Evolutionary conservation across 257 asterid species (phyloP).

Genomic region (Solanum pinnatisectum): DNA sequence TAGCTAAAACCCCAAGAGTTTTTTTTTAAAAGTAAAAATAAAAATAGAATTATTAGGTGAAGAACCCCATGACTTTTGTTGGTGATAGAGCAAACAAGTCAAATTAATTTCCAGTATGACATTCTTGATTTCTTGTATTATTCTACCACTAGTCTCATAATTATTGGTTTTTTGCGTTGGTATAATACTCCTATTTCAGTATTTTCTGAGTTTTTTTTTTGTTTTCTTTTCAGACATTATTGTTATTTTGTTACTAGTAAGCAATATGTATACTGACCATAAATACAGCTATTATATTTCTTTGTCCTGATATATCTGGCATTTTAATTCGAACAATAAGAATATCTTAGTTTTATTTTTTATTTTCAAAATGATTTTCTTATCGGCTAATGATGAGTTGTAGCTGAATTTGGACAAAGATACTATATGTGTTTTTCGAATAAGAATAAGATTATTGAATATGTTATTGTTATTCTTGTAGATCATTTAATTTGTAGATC

Average conservation of each 20-base stretch:
- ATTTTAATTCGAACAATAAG: neutral
- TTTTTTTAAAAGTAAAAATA: neutral
- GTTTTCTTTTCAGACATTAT: neutral
- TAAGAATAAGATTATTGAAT: too few species aligned
- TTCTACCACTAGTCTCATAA: neutral
- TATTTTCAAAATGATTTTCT: neutral
- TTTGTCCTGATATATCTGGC: neutral
- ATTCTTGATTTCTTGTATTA: neutral
- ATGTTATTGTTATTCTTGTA: too few species aligned
- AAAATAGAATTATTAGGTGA: neutral
- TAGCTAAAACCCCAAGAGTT: neutral
- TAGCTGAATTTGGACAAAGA: neutral
- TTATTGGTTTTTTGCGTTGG: neutral
- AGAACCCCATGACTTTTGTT: neutral
- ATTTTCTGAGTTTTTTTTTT: neutral
- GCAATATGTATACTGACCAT: neutral
- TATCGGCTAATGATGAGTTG: neutral
- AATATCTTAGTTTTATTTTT: neutral
- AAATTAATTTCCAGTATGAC: neutral
- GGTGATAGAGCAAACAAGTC: neutral
- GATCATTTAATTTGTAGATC: too few species aligned
- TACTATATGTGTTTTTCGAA: rapidly evolving
- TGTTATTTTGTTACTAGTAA: neutral
- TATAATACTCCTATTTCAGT: neutral
- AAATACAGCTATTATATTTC: neutral